A percentile compares a stretch with the other conserved stretches of the same genome.
These are phyloP conservation scores for Xylariaceae sp. DNA, from an alignment of 2,329 filamentous ascomycete genomes.

Conservation along the genomic window DNA sequence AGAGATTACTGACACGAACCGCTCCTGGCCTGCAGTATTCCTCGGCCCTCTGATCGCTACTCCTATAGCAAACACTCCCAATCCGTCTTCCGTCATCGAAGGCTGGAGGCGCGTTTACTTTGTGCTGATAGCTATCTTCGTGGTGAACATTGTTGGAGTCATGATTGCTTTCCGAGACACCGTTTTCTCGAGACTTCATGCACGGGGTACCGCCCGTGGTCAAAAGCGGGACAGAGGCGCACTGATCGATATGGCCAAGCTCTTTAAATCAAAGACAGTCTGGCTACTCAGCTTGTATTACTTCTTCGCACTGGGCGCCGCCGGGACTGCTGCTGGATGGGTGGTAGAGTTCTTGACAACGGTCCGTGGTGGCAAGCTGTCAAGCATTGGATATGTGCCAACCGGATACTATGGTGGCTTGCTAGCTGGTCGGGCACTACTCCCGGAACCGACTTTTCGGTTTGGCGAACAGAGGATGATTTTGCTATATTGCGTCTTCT, in stretches of 20 bases:
- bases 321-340: constrained; percentile 57
- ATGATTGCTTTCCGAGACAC: constrained; percentile 47
- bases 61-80: constrained; percentile 39
- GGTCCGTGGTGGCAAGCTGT: constrained; percentile 53
- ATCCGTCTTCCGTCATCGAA: constrained; percentile 19
- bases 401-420: constrained; percentile 57
- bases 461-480: constrained; percentile 57
- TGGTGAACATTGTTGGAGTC: constrained; percentile 47
- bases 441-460: constrained; percentile 56
- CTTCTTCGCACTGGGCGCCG: constrained; percentile 58
- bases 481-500: constrained; percentile 48
- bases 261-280: constrained; percentile 43
- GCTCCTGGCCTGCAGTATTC: too few species aligned
- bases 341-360: constrained; percentile 61
- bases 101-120: constrained; percentile 56
- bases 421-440: constrained; percentile 52
- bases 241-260: constrained; percentile 40
- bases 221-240: constrained; percentile 34
- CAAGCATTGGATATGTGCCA: constrained; percentile 53
- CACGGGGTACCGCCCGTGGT: background rate
- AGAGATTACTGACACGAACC: too few species aligned
- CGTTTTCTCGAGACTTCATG: constrained; percentile 29
- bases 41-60: constrained; percentile 53
- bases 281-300: constrained; percentile 61
- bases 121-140: constrained; percentile 49